These are phyloP conservation scores for Pinus tabuliformis DNA, from an alignment of 75 land plant species.

Conservation along the genomic window DNA sequence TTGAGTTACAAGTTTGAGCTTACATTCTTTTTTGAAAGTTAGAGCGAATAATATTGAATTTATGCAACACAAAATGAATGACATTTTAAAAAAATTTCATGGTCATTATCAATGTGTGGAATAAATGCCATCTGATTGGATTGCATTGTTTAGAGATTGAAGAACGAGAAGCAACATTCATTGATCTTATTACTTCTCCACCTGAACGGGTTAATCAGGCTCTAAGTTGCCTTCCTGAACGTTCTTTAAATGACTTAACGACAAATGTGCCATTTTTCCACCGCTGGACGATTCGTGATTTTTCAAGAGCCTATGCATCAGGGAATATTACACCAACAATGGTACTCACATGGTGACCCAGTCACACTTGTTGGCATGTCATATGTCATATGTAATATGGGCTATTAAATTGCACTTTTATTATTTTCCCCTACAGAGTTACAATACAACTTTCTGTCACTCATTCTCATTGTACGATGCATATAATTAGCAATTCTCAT, in stretches of 20 bases:
- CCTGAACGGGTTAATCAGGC: slow-evolving; percentile 51
- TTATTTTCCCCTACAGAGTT: background rate
- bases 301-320: slow-evolving; percentile 54
- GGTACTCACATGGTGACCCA: slow-evolving; percentile 22
- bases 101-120: background rate
- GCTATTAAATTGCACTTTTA: background rate
- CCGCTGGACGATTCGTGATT: slow-evolving; percentile 75
- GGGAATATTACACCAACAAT: slow-evolving; percentile 50
- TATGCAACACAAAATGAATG: background rate
- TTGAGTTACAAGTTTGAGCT: background rate
- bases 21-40: background rate
- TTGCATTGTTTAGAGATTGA: slow-evolving; percentile 28
- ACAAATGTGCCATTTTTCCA: slow-evolving; percentile 19
- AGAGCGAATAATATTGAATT: background rate
- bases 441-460: background rate
- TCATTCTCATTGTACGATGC: background rate
- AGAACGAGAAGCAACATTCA: slow-evolving; percentile 34
- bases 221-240: slow-evolving; percentile 39
- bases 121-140: background rate
- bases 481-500: background rate
- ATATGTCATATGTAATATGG: background rate
- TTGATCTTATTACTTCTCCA: slow-evolving; percentile 36
- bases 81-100: background rate
- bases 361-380: background rate
- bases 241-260: background rate